phyloP scores from a whole-genome alignment of 805 yeast species.

The Lachancea nothofagi region DNA sequence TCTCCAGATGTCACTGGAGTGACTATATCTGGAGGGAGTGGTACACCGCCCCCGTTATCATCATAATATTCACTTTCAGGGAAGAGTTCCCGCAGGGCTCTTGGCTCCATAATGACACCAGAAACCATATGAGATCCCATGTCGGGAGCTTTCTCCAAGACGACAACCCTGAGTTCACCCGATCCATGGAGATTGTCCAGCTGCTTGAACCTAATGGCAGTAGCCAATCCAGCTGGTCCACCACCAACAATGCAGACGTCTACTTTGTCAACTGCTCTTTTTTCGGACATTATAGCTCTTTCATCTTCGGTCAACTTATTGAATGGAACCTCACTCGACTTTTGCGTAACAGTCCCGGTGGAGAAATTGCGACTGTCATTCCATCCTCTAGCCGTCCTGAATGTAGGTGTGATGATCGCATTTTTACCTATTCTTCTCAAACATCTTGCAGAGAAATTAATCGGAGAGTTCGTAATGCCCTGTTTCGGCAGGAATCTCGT shows the following conservation, averaged over 20 bases:
- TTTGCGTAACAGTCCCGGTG: not conserved
- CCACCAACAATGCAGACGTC: conserved; percentile 97
- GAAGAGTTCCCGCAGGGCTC: conserved; percentile 77
- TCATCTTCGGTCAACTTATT: conserved; percentile 38
- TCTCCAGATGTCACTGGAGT: conserved; percentile 73
- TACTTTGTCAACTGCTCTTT: conserved; percentile 76
- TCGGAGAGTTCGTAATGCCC: not conserved
- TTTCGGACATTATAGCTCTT: conserved; percentile 46
- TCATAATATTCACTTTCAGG: conserved; percentile 56
- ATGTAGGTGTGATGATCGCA: not conserved
- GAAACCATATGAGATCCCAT: conserved; percentile 89
- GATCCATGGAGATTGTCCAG: conserved; percentile 59
- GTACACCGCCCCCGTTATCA: conserved; percentile 53
- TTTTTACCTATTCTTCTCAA: not conserved
- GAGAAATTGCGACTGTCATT: conserved; percentile 1
- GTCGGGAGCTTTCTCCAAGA: conserved; percentile 87
- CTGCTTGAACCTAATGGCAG: conserved; percentile 87
- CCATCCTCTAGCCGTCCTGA: too few relatives aligned
- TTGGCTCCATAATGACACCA: conserved; percentile 92
- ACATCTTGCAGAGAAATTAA: not conserved
- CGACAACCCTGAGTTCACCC: conserved; percentile 76
- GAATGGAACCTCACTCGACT: conserved; percentile 25
- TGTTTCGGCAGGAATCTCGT: not conserved
- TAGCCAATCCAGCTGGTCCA: conserved; percentile 94
- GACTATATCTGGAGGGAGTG: conserved; percentile 69